phyloP scores from a whole-genome alignment of 345 rosid species.

The Salix koriyanagi region DNA sequence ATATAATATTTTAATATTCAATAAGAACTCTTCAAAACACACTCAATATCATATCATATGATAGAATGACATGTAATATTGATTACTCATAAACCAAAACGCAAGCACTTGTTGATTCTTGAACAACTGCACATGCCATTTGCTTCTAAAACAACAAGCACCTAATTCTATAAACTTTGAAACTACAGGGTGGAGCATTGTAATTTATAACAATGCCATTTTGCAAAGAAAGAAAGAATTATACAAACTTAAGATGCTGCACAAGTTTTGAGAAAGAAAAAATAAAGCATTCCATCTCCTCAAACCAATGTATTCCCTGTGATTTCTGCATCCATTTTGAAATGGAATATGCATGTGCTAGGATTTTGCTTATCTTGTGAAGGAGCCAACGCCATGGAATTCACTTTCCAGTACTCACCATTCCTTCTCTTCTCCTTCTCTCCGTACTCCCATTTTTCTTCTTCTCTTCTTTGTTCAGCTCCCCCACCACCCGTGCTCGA shows the following conservation, averaged over 20 bases:
- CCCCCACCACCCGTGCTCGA: slow-evolving; percentile 32
- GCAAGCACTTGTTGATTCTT: too few relatives aligned
- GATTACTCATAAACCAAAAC: neutral
- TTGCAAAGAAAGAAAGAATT: neutral
- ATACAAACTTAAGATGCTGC: neutral
- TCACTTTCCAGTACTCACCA: slow-evolving; percentile 42
- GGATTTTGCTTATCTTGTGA: slow-evolving; percentile 28
- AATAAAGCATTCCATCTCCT: neutral
- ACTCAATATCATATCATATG: too few relatives aligned
- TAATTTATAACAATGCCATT: neutral
- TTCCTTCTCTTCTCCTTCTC: slow-evolving; percentile 38
- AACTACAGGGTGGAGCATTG: neutral
- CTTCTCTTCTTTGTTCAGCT: slow-evolving; percentile 38
- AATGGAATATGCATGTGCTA: slow-evolving; percentile 37
- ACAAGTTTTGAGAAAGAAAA: neutral
- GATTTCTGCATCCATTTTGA: slow-evolving; percentile 31
- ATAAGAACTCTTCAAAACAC: too few relatives aligned
- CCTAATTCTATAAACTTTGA: neutral
- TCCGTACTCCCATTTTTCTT: slow-evolving; percentile 31
- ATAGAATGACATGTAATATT: too few relatives aligned
- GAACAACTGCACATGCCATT: too few relatives aligned
- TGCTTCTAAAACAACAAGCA: neutral
- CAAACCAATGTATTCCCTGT: slow-evolving; percentile 17
- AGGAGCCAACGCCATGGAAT: slow-evolving; percentile 32
- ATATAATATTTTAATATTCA: too few relatives aligned